Conservation (phyloP, 495 filamentous ascomycete species). For the Xeromyces bisporus region DNA sequence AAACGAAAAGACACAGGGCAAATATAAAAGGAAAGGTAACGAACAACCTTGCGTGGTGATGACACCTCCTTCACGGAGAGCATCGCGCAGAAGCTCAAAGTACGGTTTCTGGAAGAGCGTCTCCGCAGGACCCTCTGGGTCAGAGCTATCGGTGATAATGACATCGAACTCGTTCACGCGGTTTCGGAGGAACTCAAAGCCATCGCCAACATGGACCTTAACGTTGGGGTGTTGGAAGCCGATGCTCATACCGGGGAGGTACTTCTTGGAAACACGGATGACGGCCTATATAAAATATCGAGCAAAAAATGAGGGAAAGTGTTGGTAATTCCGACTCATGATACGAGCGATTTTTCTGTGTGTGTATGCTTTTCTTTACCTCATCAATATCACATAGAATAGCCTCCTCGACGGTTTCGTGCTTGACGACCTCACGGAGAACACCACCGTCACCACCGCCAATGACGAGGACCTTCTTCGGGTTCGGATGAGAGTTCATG, state of each 20-base stretch:
- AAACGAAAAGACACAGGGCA: slow-evolving; percentile 4
- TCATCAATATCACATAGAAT: slow-evolving; percentile 97
- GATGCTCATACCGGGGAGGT: slow-evolving; percentile 84
- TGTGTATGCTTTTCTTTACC: slow-evolving; percentile 34
- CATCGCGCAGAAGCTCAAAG: slow-evolving; percentile 79
- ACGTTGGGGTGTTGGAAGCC: slow-evolving; percentile 88
- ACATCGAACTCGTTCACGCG: slow-evolving; percentile 94
- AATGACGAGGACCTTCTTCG: slow-evolving; percentile 95
- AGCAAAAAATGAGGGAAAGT: slow-evolving; percentile 4
- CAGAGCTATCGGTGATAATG: slow-evolving; percentile 97
- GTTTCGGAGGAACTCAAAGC: slow-evolving; percentile 90
- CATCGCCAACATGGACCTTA: slow-evolving; percentile 82
- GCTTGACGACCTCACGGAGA: slow-evolving; percentile 95
- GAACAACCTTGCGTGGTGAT: slow-evolving; percentile 99
- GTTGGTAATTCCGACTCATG: not conserved
- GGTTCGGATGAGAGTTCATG: slow-evolving; percentile 96
- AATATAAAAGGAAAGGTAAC: slow-evolving; percentile 47
- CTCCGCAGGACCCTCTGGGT: slow-evolving; percentile 94
- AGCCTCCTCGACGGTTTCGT: slow-evolving; percentile 82
- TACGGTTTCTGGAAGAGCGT: slow-evolving; percentile 95
- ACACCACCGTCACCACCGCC: slow-evolving; percentile 95
- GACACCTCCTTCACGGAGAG: slow-evolving; percentile 86
- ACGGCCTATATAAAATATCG: too few species aligned
- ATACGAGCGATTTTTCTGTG: too few species aligned
- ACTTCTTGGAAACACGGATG: slow-evolving; percentile 96